These are phyloP conservation scores for Aphanomyces cochlioides DNA, from an alignment of 352 stramenopile species.

Conservation along the genomic window DNA sequence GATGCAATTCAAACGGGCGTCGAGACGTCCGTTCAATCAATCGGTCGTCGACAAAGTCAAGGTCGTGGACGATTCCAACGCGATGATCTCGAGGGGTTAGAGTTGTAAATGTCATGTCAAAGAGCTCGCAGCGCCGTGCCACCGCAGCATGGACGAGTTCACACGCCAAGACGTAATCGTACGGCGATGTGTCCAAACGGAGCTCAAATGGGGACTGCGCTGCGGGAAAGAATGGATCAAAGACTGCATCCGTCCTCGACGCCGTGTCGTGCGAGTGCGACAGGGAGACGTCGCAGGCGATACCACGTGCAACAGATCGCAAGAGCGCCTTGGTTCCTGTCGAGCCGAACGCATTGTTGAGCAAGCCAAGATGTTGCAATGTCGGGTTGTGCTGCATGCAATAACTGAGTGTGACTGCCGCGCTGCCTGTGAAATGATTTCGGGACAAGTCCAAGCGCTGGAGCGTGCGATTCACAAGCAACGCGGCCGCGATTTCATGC, in stretches of 20 bases:
- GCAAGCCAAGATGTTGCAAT: slow-evolving; percentile 42
- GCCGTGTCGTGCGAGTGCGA: slow-evolving; percentile 50
- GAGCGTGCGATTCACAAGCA: slow-evolving; percentile 49
- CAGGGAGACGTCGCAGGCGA: slow-evolving; percentile 52
- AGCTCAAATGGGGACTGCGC: slow-evolving; percentile 59
- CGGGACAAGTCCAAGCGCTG: slow-evolving; percentile 52
- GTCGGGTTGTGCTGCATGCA: slow-evolving; percentile 48
- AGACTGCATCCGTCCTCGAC: slow-evolving; percentile 41
- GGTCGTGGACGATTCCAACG: not conserved
- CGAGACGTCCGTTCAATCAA: slow-evolving; percentile 37
- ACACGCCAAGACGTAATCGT: slow-evolving; percentile 55
- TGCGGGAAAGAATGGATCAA: slow-evolving; percentile 53
- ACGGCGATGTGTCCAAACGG: slow-evolving; percentile 48
- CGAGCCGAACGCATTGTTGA: slow-evolving; percentile 57
- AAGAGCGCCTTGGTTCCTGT: slow-evolving; percentile 55
- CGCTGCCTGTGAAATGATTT: slow-evolving; percentile 54
- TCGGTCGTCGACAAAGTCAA: slow-evolving; percentile 39
- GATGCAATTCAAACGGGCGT: slow-evolving; percentile 41
- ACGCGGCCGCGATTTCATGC: slow-evolving; percentile 51
- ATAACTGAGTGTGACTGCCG: slow-evolving; percentile 56
- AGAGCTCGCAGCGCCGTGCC: slow-evolving; percentile 43
- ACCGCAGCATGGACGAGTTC: slow-evolving; percentile 48
- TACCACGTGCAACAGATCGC: slow-evolving; percentile 46
- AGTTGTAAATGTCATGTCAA: slow-evolving; percentile 46
- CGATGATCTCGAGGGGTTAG: slow-evolving; percentile 34